phyloP scores from a whole-genome alignment of 2,329 filamentous ascomycete species.

The Ophiostoma pallidulum region DNA sequence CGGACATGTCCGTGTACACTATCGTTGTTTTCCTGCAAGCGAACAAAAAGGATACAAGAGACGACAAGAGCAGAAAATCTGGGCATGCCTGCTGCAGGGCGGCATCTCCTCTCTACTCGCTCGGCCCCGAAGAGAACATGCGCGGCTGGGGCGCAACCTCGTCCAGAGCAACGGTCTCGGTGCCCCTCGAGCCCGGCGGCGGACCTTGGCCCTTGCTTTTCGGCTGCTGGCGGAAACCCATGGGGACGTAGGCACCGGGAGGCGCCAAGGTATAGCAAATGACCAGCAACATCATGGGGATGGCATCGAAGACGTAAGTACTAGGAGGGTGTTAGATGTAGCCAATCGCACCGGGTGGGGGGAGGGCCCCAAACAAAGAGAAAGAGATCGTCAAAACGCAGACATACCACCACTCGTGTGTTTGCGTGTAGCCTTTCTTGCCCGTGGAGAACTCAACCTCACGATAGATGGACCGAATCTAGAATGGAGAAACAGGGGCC shows the following conservation, averaged over 20 bases:
- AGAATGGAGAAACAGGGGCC: no score
- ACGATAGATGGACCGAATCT: slow-evolving; percentile 25
- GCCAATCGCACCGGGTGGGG: no score
- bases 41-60: no score
- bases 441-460: slow-evolving; percentile 24
- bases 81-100: no score
- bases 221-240: slow-evolving; percentile 24
- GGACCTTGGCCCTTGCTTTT: slow-evolving; percentile 1
- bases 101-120: no score
- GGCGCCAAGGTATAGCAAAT: slow-evolving; percentile 22
- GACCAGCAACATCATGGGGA: slow-evolving; percentile 23
- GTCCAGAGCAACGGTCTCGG: slow-evolving; percentile 3
- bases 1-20: no score
- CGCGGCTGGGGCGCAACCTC: background rate
- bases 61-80: no score
- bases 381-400: no score
- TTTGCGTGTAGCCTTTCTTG: slow-evolving; percentile 16
- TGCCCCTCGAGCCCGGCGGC: background rate
- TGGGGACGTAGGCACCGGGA: slow-evolving; percentile 24
- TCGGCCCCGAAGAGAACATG: no score
- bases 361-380: slow-evolving; percentile 13
- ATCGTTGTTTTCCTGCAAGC: no score
- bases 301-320: slow-evolving; percentile 24
- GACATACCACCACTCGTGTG: slow-evolving; percentile 25
- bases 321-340: background rate